A percentile compares a stretch with the other conserved stretches of the same genome.
Evolutionary conservation across 1,284 basidiomycete species (phyloP).

Genomic region (Crepidotus sp.): DNA sequence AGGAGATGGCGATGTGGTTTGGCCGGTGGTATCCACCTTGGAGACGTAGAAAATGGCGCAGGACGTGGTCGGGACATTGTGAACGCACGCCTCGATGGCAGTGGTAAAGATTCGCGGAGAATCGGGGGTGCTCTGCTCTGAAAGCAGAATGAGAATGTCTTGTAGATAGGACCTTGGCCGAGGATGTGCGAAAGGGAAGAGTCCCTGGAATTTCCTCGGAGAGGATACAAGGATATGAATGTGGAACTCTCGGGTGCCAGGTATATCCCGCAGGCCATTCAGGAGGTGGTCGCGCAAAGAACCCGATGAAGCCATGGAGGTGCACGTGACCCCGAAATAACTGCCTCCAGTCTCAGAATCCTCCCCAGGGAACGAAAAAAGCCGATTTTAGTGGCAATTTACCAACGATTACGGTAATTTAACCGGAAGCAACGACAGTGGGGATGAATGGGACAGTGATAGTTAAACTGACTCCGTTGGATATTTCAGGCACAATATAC

Average conservation of each 20-base stretch:
- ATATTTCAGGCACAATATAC: neutral
- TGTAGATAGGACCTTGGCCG: slow-evolving; percentile 58
- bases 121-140: slow-evolving; percentile 40
- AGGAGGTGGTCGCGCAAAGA: slow-evolving; percentile 57
- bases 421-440: too few species aligned
- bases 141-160: slow-evolving; percentile 68
- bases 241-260: slow-evolving; percentile 62
- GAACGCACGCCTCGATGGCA: slow-evolving; percentile 79
- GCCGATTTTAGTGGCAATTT: too few species aligned
- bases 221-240: slow-evolving; percentile 68
- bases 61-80: slow-evolving; percentile 61
- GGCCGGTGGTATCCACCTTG: slow-evolving; percentile 92
- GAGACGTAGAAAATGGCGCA: slow-evolving; percentile 82
- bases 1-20: slow-evolving; percentile 49
- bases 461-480: too few species aligned
- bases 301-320: slow-evolving; percentile 20
- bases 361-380: too few species aligned
- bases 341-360: too few species aligned
- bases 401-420: too few species aligned
- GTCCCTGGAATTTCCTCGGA: slow-evolving; percentile 55
- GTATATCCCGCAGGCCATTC: slow-evolving; percentile 43
- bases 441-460: too few species aligned
- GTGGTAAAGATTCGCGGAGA: slow-evolving; percentile 54
- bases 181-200: slow-evolving; percentile 71
- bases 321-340: slow-evolving; percentile 16